phyloP scores from a whole-genome alignment of 2,329 filamentous ascomycete species.

The Aspergillus aculeatus region DNA sequence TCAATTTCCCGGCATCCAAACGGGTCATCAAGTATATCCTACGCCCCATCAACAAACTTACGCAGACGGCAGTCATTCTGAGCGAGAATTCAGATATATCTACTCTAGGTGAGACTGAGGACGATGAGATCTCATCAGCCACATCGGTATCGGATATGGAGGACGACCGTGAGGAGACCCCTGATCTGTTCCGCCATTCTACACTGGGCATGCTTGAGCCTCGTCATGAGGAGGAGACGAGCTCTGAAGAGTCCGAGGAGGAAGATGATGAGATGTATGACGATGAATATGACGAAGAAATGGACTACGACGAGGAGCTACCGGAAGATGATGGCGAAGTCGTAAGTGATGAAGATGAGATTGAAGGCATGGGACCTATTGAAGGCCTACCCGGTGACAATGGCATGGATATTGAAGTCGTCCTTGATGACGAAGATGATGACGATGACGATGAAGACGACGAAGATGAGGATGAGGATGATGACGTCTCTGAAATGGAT shows the following conservation, averaged over 20 bases:
- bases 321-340: constrained; percentile 78
- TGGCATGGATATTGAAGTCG: constrained; percentile 77
- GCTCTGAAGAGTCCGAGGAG: constrained; percentile 65
- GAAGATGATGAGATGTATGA: constrained; percentile 93
- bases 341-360: constrained; percentile 83
- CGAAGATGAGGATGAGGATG: constrained; percentile 59
- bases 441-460: constrained; percentile 65
- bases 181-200: constrained; percentile 94
- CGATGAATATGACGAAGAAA: constrained; percentile 82
- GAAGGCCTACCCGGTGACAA: constrained; percentile 63
- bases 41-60: constrained; percentile 81
- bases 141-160: constrained; percentile 88
- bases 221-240: constrained; percentile 75
- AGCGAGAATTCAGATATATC: constrained; percentile 78
- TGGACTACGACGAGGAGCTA: constrained; percentile 87
- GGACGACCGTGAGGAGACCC: constrained; percentile 87
- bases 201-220: constrained; percentile 92
- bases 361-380: constrained; percentile 73
- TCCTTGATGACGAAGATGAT: constrained; percentile 73
- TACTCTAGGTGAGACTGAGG: constrained; percentile 66
- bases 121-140: constrained; percentile 83
- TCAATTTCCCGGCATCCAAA: constrained; percentile 91
- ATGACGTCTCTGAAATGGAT: constrained; percentile 62
- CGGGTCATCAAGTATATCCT: constrained; percentile 95
- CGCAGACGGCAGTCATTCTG: constrained; percentile 79